phyloP scores from a whole-genome alignment of 106 monocot species.

The Dendrobium chrysotoxum region DNA sequence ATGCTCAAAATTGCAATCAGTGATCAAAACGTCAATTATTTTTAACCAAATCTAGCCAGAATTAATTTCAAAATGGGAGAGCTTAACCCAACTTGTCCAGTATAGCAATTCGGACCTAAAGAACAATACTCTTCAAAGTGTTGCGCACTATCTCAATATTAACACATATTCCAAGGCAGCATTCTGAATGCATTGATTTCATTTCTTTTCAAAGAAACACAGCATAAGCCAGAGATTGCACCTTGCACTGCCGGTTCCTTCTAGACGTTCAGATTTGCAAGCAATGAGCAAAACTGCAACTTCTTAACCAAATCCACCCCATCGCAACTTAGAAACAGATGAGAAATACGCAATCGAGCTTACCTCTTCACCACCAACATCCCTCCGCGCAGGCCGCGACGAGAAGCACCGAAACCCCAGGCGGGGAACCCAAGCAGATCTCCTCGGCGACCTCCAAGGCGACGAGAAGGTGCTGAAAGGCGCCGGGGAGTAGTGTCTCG shows the following conservation, averaged over 20 bases:
- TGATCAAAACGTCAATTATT: background rate
- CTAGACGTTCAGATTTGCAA: background rate
- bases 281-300: background rate
- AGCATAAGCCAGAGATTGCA: background rate
- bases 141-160: background rate
- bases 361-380: constrained; percentile 8
- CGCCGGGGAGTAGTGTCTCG: background rate
- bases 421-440: background rate
- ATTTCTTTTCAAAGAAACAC: background rate
- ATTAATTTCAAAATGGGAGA: too few species aligned
- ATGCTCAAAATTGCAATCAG: background rate
- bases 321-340: background rate
- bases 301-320: background rate
- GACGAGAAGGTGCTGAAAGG: background rate
- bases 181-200: background rate
- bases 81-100: too few species aligned
- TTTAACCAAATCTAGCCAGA: too few species aligned
- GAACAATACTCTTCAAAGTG: background rate
- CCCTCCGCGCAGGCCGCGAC: background rate
- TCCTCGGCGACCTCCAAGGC: background rate
- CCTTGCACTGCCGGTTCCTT: background rate
- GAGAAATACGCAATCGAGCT: background rate
- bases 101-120: background rate
- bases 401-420: constrained; percentile 16
- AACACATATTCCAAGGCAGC: background rate